phyloP scores from a whole-genome alignment of 345 rosid genomes.

The Aquilaria malaccensis region DNA sequence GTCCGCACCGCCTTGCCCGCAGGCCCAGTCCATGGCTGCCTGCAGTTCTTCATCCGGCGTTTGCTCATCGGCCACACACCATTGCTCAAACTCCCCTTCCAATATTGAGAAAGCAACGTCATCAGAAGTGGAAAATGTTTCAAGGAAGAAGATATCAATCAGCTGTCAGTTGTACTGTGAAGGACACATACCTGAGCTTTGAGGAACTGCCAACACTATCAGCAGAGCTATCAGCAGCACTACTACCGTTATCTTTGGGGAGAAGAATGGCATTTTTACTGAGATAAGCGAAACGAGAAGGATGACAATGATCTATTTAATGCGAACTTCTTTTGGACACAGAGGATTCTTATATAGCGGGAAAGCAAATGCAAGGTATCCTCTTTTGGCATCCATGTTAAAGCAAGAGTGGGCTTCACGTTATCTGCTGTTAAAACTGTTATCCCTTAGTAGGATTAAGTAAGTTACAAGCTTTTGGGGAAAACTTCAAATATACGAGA shows the following conservation, averaged over 20 bases:
- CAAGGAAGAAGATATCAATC: background rate
- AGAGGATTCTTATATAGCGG: slow-evolving; percentile 1
- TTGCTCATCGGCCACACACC: slow-evolving; percentile 80
- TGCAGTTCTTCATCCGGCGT: slow-evolving; percentile 61
- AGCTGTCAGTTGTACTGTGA: background rate
- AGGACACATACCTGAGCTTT: slow-evolving; percentile 28
- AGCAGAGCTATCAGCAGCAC: slow-evolving; percentile 34
- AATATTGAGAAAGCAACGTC: background rate
- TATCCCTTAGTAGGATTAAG: no score
- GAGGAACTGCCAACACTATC: slow-evolving; percentile 27
- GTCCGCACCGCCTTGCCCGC: slow-evolving; percentile 55
- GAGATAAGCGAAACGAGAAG: slow-evolving; percentile 4
- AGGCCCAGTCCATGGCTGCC: slow-evolving; percentile 66
- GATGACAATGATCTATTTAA: slow-evolving; percentile 10
- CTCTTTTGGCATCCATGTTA: slow-evolving; percentile 1
- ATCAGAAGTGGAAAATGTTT: background rate
- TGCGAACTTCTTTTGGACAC: slow-evolving; percentile 8
- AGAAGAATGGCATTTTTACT: slow-evolving; percentile 29
- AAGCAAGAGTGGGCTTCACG: background rate
- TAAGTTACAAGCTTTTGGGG: no score
- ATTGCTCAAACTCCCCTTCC: slow-evolving; percentile 59
- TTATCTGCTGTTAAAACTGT: background rate
- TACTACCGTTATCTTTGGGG: slow-evolving; percentile 34
- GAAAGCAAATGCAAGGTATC: background rate
- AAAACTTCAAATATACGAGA: no score